Evolutionary conservation across 768 basidiomycete species (phyloP).

Genomic region (Rhodosporidiobolus odoratus): DNA sequence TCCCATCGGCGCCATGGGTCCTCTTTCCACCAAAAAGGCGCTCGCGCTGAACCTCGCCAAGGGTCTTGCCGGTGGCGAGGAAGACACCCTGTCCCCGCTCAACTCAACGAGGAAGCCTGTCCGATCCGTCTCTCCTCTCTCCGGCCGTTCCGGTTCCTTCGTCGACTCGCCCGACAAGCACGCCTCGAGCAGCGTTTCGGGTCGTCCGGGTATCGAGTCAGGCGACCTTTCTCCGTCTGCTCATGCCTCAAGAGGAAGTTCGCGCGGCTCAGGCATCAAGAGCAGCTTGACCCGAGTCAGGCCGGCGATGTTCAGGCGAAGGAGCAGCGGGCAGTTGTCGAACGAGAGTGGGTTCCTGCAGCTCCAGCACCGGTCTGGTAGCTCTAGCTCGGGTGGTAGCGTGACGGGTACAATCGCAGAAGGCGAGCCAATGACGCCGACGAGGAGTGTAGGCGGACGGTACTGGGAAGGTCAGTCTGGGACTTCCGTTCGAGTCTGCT

Average conservation of each 20-base stretch:
- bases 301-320: constrained; percentile 24
- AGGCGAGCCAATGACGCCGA: constrained; percentile 44
- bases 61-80: neutral
- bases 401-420: constrained; percentile 20
- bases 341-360: constrained; percentile 18
- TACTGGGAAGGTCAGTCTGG: constrained; percentile 25
- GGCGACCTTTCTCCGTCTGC: constrained; percentile 31
- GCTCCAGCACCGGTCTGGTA: constrained; percentile 11
- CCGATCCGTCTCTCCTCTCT: constrained; percentile 10
- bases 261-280: neutral
- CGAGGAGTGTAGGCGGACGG: constrained; percentile 24
- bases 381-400: constrained; percentile 22
- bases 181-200: neutral
- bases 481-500: neutral
- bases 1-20: constrained; percentile 19
- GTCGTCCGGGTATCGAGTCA: neutral
- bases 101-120: neutral
- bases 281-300: constrained; percentile 7
- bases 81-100: neutral
- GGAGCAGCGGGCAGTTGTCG: constrained; percentile 33
- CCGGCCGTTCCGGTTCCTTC: neutral
- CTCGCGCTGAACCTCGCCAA: constrained; percentile 6
- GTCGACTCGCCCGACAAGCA: neutral
- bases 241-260: constrained; percentile 11
- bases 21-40: constrained; percentile 5